Evolutionary conservation across 768 basidiomycete genomes (phyloP), one percentile per base, ranked within the genome.

Genomic region (Leccinum imitatum): DNA sequence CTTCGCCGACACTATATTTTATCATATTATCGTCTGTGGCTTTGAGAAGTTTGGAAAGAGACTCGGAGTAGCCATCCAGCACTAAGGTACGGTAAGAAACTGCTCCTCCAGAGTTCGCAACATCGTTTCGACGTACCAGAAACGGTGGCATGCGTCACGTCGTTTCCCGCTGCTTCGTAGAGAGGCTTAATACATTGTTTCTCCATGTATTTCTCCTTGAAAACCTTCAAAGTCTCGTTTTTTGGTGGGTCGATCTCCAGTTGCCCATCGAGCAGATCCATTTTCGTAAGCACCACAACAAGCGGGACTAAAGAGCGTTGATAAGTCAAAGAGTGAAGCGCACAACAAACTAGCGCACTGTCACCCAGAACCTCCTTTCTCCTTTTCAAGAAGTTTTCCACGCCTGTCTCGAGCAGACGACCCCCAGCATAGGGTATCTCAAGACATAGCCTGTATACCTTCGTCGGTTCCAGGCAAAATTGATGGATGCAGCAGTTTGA

Each of bases 281-380:
- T 35, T 51, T 66, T 65, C 3, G 65, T 65, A 30, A 65, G 65
- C 0, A 65, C 65, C 19, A 63, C 55, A 1, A 65, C 61, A 10
- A 65, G 60, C 4, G 64, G 64, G 6, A 65, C 64, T 65, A 13
- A 1, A 8, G 15, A 37, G 6, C 13, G 9, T 15, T 4, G 7
- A 27, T 62, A 39, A 61, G 52, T 25, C 4, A 35, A 27, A 15
- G 23, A 2, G 0, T 2, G 30, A 5, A 30, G n/a, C 13, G 8
- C 9, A 41, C 13, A 0, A 50, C 39, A 48, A 27, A 23, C n/a
- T 6, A 30, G 13, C 44, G 19, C 9, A 65, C 64, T 30, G 1
- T 62, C 9, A 3, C 64, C 64, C 3, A 65, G 30, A 10, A 62
- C 52, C 5, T 62, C 51, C 1, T 13, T 2, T 21, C 52, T 66